These are phyloP conservation scores for Priceomyces fermenticarens DNA, from an alignment of 805 yeast genomes.

Conservation along the genomic window DNA sequence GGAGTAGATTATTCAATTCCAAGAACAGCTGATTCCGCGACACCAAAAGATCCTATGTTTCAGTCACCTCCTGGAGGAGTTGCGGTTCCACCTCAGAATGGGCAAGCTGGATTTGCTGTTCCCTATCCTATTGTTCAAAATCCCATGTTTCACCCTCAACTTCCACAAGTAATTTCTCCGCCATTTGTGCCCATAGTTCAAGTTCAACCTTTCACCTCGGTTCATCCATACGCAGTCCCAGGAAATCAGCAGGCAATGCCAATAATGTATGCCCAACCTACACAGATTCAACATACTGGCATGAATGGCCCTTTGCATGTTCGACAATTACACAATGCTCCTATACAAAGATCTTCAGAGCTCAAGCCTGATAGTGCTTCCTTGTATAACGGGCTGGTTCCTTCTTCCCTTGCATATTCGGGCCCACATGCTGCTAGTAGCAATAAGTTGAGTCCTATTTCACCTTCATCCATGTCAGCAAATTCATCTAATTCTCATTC, in stretches of 20 bases:
- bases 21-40: not conserved
- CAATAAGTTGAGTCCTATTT: too few species aligned
- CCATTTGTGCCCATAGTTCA: conserved; percentile 27
- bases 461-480: too few species aligned
- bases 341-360: too few species aligned
- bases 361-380: too few species aligned
- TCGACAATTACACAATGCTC: too few species aligned
- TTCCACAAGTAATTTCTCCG: conserved; percentile 18
- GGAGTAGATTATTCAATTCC: not conserved
- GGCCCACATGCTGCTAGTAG: too few species aligned
- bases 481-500: too few species aligned
- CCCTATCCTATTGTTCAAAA: conserved; percentile 13
- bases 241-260: conserved; percentile 8
- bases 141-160: conserved; percentile 4
- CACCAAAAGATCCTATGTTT: not conserved
- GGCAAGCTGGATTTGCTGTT: conserved; percentile 10
- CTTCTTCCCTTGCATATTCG: too few species aligned
- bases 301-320: too few species aligned
- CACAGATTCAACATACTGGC: conserved; percentile 2
- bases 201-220: conserved; percentile 15
- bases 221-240: conserved; percentile 5
- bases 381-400: too few species aligned
- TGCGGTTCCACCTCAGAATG: conserved; percentile 1
- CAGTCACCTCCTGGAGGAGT: conserved; percentile 1
- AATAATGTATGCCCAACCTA: conserved; percentile 8